Evolutionary conservation across 306 rosid species (phyloP).

Genomic region (Morella rubra): DNA sequence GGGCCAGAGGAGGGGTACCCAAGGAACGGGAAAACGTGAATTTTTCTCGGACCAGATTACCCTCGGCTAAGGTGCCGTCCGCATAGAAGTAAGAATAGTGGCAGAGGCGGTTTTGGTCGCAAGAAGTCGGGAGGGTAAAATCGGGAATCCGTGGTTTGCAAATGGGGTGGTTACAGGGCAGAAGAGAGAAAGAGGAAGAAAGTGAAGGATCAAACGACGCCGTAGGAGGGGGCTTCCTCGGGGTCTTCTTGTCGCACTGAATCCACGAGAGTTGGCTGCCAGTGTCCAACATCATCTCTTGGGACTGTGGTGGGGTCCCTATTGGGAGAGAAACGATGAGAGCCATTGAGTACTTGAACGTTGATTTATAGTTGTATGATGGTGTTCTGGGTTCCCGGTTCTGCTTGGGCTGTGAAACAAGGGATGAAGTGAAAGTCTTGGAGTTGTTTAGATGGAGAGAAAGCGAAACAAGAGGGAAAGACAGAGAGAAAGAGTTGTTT

Average conservation of each 20-base stretch:
- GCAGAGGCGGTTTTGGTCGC: conserved; percentile 87
- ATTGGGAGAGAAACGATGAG: conserved; percentile 67
- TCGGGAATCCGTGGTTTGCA: conserved; percentile 90
- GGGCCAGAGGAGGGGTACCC: conserved; percentile 67
- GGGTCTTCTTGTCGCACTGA: conserved; percentile 55
- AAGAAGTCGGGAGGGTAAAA: conserved; percentile 79
- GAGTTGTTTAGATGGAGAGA: conserved; percentile 35
- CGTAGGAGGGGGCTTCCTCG: conserved; percentile 32
- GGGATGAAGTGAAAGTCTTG: conserved; percentile 31
- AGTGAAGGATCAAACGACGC: conserved; percentile 73
- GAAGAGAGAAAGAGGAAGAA: conserved; percentile 73
- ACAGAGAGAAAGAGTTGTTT: conserved; percentile 37
- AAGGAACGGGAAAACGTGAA: conserved; percentile 53
- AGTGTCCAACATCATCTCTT: conserved; percentile 78
- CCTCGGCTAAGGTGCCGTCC: conserved; percentile 89
- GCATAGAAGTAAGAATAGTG: conserved; percentile 94
- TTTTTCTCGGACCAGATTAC: conserved; percentile 83
- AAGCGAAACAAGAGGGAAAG: conserved; percentile 50
- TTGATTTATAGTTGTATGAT: conserved; percentile 45
- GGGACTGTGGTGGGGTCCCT: conserved; percentile 85
- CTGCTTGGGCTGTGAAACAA: conserved; percentile 16
- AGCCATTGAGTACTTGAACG: conserved; percentile 64
- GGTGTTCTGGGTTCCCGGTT: conserved; percentile 14
- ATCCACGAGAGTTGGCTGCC: conserved; percentile 93
- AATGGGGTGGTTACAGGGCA: conserved; percentile 76